Evolutionary conservation across 352 stramenopile species (phyloP), one percentile per base, ranked within the genome.

Genomic region (Thalassiosira pacifica): DNA sequence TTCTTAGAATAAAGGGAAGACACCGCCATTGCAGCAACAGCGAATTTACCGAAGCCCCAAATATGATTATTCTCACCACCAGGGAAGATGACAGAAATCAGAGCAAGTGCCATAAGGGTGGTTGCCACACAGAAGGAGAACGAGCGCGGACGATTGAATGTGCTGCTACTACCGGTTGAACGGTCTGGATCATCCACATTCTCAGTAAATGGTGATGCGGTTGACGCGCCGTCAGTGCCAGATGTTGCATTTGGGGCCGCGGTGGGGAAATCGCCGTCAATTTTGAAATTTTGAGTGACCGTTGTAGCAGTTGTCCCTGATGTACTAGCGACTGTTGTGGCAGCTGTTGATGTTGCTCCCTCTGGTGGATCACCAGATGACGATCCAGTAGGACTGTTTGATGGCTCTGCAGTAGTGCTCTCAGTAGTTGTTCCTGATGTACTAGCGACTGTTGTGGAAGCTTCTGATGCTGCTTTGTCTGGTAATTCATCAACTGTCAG

Each of bases 41-140:
- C 37, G 66, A 86, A 34, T 68, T 70, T 68, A 34, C 79, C 55
- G 13, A 70, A 65, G n/a, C 74, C 74, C 18, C 65, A 48, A 19
- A 68, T 27, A 18, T 42, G 18, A 29, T 80, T 52, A 37, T 18
- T 24, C n/a, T 19, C 24, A 26, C 48, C 53, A 64, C 55, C 64
- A 52, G 72, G 64, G 18, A 86, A 48, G 52, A 86, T 0, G 11
- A 61, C 31, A 11, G 59, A 66, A 26, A 77, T 31, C 13, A 81
- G 8, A 37, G 74, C 10, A 61, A 81, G 13, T 29, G 27, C 71
- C 13, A 78, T 13, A 2, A 81, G 55, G 29, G 70, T 60, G 22
- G 67, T n/a, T 34, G 53, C 53, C 6, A 77, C 37, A 16, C 40
- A 29, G 53, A 73, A n/a, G 24, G 65, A 73, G 24, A 79, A 63